phyloP scores from a whole-genome alignment of 495 filamentous ascomycete genomes.

The Podospora sp. region DNA sequence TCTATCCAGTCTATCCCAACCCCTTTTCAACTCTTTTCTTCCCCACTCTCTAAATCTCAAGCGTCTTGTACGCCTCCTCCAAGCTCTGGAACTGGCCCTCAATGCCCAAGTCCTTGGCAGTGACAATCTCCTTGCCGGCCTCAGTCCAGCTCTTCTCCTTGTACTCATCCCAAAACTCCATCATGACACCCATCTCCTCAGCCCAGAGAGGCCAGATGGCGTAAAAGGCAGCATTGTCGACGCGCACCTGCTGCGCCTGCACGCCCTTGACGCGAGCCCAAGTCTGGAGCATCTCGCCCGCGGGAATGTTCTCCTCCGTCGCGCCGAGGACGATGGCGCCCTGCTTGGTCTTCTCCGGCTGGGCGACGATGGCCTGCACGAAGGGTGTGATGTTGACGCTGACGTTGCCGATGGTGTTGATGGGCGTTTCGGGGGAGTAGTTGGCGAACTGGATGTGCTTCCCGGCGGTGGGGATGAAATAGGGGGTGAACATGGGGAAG shows the following conservation, averaged over 20 bases:
- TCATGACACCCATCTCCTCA: slow-evolving; percentile 44
- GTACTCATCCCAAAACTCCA: slow-evolving; percentile 42
- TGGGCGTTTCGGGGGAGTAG: slow-evolving; percentile 33
- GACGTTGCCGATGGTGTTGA: slow-evolving; percentile 44
- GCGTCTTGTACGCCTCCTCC: slow-evolving; percentile 22
- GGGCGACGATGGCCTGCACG: slow-evolving; percentile 41
- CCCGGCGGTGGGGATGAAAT: slow-evolving; percentile 32
- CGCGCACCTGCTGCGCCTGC: slow-evolving; percentile 29
- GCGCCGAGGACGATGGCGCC: slow-evolving; percentile 38
- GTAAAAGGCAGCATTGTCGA: slow-evolving; percentile 32
- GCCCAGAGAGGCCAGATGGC: slow-evolving; percentile 41
- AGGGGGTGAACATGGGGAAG: slow-evolving; percentile 41
- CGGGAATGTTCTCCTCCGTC: slow-evolving; percentile 29
- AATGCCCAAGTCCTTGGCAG: slow-evolving; percentile 25
- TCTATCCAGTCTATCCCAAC: no score
- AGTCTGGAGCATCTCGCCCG: slow-evolving; percentile 39
- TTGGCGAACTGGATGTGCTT: slow-evolving; percentile 40
- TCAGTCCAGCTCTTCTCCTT: slow-evolving; percentile 40
- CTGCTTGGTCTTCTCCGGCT: slow-evolving; percentile 37
- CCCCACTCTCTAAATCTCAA: slow-evolving; percentile 12
- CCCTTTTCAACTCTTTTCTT: no score
- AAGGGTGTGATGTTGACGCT: slow-evolving; percentile 43
- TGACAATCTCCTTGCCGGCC: slow-evolving; percentile 22
- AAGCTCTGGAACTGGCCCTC: slow-evolving; percentile 18
- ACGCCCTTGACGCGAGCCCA: slow-evolving; percentile 41